Conservation (phyloP, 805 yeast species). For the Candida cerambycidarum region DNA sequence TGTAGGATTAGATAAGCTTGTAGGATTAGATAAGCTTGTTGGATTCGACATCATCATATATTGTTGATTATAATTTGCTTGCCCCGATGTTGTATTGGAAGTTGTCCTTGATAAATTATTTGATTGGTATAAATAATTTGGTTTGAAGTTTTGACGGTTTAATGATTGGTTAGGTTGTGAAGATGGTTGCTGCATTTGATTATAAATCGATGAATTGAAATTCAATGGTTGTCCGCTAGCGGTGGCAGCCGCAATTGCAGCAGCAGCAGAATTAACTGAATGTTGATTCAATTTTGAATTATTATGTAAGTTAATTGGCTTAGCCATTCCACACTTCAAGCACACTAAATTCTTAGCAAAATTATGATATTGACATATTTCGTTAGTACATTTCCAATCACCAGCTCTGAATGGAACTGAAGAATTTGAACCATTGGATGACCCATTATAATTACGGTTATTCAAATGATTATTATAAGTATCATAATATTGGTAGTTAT, state of each 20-base stretch:
- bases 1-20: too few relatives aligned
- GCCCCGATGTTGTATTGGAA: conserved; percentile 17
- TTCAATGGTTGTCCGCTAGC: conserved; percentile 48
- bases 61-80: conserved; percentile 15
- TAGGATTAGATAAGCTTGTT: background rate
- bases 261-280: conserved; percentile 44
- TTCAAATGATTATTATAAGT: conserved; percentile 13
- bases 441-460: conserved; percentile 17
- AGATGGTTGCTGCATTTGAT: conserved; percentile 27
- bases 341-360: conserved; percentile 89
- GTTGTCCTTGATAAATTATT: conserved; percentile 6
- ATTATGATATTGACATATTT: conserved; percentile 81
- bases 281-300: conserved; percentile 17
- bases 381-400: conserved; percentile 89
- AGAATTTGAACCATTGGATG: conserved; percentile 18
- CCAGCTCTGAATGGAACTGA: conserved; percentile 95
- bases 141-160: conserved; percentile 6
- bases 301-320: conserved; percentile 27
- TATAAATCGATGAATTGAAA: conserved; percentile 23
- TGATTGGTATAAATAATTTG: conserved; percentile 8
- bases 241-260: conserved; percentile 49
- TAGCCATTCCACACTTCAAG: conserved; percentile 83
- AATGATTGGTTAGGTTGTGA: conserved; percentile 10
- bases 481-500: conserved; percentile 3
- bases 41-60: conserved; percentile 8